Conservation (phyloP, 306 rosid species). For the Cotoneaster glaucophyllus region DNA sequence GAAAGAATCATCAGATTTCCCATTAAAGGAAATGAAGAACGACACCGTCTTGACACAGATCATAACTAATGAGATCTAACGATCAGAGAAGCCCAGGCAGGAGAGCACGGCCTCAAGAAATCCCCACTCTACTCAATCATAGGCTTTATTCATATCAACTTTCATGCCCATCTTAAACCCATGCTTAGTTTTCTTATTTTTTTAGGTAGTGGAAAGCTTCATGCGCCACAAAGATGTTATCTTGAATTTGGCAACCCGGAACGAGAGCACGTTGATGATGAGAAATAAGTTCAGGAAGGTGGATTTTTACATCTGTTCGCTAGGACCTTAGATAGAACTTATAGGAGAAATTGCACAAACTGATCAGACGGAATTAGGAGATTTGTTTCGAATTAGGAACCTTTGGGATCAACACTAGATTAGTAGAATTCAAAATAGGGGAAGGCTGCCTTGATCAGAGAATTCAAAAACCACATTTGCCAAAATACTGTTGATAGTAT, state of each 20-base stretch:
- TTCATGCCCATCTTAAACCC: background rate
- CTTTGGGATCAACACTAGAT: too few relatives aligned
- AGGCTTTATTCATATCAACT: background rate
- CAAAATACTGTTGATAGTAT: too few relatives aligned
- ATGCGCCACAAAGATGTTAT: background rate
- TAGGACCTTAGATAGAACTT: too few relatives aligned
- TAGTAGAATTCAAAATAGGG: too few relatives aligned
- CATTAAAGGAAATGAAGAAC: background rate
- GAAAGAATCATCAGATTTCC: too few relatives aligned
- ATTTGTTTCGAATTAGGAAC: too few relatives aligned
- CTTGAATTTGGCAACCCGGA: background rate
- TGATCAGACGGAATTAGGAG: too few relatives aligned
- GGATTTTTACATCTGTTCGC: too few relatives aligned
- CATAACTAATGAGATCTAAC: background rate
- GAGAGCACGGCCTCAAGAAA: background rate
- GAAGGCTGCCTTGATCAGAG: too few relatives aligned
- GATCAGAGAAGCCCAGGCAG: rapidly evolving
- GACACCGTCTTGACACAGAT: background rate
- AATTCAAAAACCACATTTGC: too few relatives aligned
- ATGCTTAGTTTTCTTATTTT: background rate
- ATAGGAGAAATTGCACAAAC: too few relatives aligned
- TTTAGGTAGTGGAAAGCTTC: background rate
- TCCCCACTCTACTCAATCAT: background rate
- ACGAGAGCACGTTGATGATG: background rate
- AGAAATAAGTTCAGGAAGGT: too few relatives aligned